Evolutionary conservation across 176 grass and related monocot genomes (phyloP).

Genomic region (Musa troglodytarum): DNA sequence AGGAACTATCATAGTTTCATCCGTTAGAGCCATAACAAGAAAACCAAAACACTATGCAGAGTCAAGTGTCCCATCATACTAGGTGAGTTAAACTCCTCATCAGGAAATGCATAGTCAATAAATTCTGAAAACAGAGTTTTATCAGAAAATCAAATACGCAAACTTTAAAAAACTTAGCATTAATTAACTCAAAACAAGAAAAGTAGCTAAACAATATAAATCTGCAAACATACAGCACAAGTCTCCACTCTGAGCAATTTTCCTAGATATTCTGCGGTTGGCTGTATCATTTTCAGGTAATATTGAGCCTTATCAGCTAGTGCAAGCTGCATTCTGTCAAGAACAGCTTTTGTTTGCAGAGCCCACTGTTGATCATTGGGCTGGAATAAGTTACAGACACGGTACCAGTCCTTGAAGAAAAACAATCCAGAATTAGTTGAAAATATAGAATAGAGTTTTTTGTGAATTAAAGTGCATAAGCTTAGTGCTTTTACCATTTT

Average conservation of each 20-base stretch:
- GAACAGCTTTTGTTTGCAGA: conserved; percentile 12
- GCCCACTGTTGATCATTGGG: conserved; percentile 12
- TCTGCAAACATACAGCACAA: background rate
- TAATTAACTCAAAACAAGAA: background rate
- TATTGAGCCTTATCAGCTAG: conserved; percentile 18
- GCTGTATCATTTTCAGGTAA: conserved; percentile 14
- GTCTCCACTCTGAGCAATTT: conserved; percentile 6
- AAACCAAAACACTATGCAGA: background rate
- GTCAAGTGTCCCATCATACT: background rate
- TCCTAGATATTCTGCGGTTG: conserved; percentile 15
- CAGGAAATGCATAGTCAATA: background rate
- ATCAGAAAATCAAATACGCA: background rate
- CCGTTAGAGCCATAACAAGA: background rate
- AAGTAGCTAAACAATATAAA: background rate
- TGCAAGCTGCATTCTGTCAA: conserved; percentile 7
- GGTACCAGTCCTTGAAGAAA: conserved; percentile 16
- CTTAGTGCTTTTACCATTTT: background rate
- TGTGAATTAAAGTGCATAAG: background rate
- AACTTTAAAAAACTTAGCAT: background rate
- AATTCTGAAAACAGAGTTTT: background rate
- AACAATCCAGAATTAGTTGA: background rate
- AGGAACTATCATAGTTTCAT: too few relatives aligned
- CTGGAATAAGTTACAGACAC: background rate
- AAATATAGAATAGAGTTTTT: background rate
- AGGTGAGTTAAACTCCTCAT: background rate